Conservation (phyloP, 2,329 filamentous ascomycete species). For the Chrysoporthe deuterocubensis region DNA sequence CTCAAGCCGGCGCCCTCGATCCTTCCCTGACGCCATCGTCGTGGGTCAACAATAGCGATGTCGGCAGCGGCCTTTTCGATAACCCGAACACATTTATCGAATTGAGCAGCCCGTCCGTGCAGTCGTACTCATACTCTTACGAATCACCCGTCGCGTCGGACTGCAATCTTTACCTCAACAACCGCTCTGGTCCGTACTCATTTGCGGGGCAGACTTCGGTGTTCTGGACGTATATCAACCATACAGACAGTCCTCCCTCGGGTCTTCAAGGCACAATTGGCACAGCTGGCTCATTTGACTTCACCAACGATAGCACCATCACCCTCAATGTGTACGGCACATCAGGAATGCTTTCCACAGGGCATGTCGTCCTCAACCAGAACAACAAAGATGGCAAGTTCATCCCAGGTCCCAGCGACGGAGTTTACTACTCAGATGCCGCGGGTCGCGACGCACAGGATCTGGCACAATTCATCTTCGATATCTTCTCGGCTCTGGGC, state of each 20-base stretch:
- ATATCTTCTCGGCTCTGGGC: slow-evolving; percentile 52
- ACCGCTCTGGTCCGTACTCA: slow-evolving; percentile 55
- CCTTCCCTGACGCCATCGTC: slow-evolving; percentile 36
- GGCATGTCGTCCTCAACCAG: slow-evolving; percentile 45
- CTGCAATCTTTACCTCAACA: slow-evolving; percentile 49
- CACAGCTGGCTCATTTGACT: slow-evolving; percentile 48
- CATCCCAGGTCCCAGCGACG: slow-evolving; percentile 44
- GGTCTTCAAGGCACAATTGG: slow-evolving; percentile 59
- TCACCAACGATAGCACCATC: slow-evolving; percentile 49
- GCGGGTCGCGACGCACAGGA: slow-evolving; percentile 47
- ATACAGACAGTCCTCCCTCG: slow-evolving; percentile 42
- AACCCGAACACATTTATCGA: slow-evolving; percentile 61
- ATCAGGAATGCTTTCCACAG: slow-evolving; percentile 54
- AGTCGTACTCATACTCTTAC: slow-evolving; percentile 55
- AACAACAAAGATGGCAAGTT: slow-evolving; percentile 43
- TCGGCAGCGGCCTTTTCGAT: slow-evolving; percentile 57
- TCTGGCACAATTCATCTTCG: slow-evolving; percentile 54
- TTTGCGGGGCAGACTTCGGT: slow-evolving; percentile 57
- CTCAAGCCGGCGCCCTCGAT: slow-evolving; percentile 23
- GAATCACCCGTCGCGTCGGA: slow-evolving; percentile 46
- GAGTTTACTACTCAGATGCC: slow-evolving; percentile 52
- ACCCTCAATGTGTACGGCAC: slow-evolving; percentile 63
- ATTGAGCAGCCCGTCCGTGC: slow-evolving; percentile 45
- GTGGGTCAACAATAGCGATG: slow-evolving; percentile 54
- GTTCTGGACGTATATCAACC: slow-evolving; percentile 55